Conservation (phyloP, 2,329 filamentous ascomycete genomes). For the Beauveria caledonica region DNA sequence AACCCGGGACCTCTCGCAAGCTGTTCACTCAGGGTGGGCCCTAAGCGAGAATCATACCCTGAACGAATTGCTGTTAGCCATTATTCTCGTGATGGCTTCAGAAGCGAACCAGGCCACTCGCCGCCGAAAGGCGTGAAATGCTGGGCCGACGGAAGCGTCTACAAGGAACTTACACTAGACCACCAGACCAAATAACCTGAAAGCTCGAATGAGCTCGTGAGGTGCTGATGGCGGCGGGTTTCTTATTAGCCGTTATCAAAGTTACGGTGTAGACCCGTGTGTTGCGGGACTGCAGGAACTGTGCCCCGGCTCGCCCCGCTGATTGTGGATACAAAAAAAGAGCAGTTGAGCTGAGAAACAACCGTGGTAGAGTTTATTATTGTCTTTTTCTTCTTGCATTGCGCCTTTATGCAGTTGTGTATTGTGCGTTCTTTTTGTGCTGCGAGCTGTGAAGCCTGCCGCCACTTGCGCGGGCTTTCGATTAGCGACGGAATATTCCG, state of each 20-base stretch:
- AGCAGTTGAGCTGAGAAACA: background rate
- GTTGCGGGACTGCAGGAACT: background rate
- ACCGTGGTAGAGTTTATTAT: background rate
- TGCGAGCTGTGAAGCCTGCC: too few relatives aligned
- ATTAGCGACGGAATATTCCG: background rate
- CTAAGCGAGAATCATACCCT: conserved; percentile 26
- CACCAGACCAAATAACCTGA: conserved; percentile 8
- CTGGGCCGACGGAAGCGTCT: background rate
- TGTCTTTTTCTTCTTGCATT: background rate
- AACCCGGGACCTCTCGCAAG: conserved; percentile 39
- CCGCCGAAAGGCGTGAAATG: background rate
- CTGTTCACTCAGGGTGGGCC: conserved; percentile 17
- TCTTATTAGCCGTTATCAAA: conserved; percentile 5
- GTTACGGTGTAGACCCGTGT: background rate
- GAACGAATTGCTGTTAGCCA: conserved; percentile 8
- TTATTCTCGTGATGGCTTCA: conserved; percentile 13
- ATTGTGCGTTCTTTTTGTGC: too few relatives aligned
- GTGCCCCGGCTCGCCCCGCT: conserved; percentile 1
- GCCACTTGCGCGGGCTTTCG: background rate
- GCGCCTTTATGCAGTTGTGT: background rate
- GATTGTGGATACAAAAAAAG: background rate
- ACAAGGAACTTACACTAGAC: conserved; percentile 10
- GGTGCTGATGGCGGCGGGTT: conserved; percentile 11
- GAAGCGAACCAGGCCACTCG: background rate
- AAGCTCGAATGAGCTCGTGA: background rate